Evolutionary conservation across 2,329 filamentous ascomycete species (phyloP).

Genomic region (Cercospora zeae-maydis): DNA sequence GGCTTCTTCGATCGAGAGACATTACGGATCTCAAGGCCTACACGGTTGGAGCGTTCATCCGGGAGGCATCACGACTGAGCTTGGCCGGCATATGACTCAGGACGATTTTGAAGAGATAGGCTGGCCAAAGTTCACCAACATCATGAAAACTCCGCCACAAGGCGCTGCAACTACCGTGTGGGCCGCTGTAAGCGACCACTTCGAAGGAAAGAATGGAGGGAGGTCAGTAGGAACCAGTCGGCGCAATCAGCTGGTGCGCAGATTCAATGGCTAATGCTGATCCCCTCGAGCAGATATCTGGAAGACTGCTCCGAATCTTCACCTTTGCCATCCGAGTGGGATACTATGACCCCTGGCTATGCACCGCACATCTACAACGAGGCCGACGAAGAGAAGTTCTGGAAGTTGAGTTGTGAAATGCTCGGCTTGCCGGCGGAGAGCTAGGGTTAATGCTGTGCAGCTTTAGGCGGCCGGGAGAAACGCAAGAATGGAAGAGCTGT

Average conservation of each 20-base stretch:
- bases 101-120: slow-evolving; percentile 19
- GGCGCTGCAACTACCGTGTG: slow-evolving; percentile 50
- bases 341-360: slow-evolving; percentile 32
- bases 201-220: slow-evolving; percentile 47
- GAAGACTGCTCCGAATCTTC: slow-evolving; percentile 34
- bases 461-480: not conserved
- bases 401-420: slow-evolving; percentile 39
- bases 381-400: slow-evolving; percentile 43
- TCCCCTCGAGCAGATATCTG: slow-evolving; percentile 25
- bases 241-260: not conserved
- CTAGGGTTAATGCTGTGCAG: not conserved
- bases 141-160: slow-evolving; percentile 40
- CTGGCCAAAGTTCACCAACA: slow-evolving; percentile 18
- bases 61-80: slow-evolving; percentile 40
- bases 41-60: slow-evolving; percentile 48
- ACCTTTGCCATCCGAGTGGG: slow-evolving; percentile 29
- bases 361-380: slow-evolving; percentile 39
- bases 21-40: slow-evolving; percentile 45
- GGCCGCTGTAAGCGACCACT: slow-evolving; percentile 43
- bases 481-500: not conserved
- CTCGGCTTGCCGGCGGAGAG: slow-evolving; percentile 27
- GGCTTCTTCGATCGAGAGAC: slow-evolving; percentile 51
- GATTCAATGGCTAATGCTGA: not conserved
- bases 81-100: slow-evolving; percentile 21
- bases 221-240: slow-evolving; percentile 29